Conservation (phyloP, 495 filamentous ascomycete genomes). For the Thermothielavioides terrestris region DNA sequence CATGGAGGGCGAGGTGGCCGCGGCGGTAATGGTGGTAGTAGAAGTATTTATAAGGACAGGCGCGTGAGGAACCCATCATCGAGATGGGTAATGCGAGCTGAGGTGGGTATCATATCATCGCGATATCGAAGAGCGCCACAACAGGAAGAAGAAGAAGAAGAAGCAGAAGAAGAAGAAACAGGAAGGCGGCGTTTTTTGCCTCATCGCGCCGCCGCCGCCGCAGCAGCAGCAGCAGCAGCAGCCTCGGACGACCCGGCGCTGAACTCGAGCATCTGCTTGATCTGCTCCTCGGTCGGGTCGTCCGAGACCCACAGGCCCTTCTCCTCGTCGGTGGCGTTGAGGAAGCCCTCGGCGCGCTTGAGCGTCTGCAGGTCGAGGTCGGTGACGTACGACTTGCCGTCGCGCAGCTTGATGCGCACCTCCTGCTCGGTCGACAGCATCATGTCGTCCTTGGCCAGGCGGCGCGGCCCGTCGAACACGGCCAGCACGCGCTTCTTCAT, state of each 20-base stretch:
- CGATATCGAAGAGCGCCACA: too few relatives aligned
- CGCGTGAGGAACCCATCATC: background rate
- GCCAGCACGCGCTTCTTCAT: conserved; percentile 94
- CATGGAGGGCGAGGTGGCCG: background rate
- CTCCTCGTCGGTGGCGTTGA: conserved; percentile 67
- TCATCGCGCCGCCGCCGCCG: conserved; percentile 7
- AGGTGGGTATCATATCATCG: background rate
- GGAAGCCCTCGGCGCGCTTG: conserved; percentile 75
- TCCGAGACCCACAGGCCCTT: conserved; percentile 67
- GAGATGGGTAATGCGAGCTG: too few relatives aligned
- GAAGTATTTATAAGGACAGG: background rate
- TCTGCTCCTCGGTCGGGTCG: conserved; percentile 41
- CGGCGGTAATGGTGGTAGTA: background rate
- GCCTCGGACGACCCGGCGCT: conserved; percentile 9
- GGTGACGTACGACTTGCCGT: conserved; percentile 71
- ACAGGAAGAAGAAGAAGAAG: too few relatives aligned
- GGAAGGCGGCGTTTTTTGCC: too few relatives aligned
- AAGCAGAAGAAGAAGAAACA: too few relatives aligned
- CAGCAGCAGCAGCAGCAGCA: conserved; percentile 1
- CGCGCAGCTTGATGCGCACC: conserved; percentile 70
- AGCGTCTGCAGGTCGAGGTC: conserved; percentile 90
- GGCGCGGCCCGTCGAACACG: conserved; percentile 81
- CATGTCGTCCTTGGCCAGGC: conserved; percentile 98
- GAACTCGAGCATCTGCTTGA: conserved; percentile 36
- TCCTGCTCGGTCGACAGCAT: conserved; percentile 94